Evolutionary conservation across 495 filamentous ascomycete species (phyloP).

Genomic region (Zalerion maritima): DNA sequence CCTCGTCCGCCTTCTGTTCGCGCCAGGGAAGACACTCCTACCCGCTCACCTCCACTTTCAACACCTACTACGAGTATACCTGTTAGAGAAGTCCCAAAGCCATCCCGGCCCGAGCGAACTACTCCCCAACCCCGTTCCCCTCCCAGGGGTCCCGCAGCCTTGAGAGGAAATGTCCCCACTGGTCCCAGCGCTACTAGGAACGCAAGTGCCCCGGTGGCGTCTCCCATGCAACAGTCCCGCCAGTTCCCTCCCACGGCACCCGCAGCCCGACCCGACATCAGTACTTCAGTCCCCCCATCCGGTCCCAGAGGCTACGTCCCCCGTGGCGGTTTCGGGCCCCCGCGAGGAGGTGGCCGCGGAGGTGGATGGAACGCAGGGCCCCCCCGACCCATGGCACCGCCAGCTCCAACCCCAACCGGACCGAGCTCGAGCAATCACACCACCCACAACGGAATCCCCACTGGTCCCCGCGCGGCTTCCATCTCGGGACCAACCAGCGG

Average conservation of each 20-base stretch:
- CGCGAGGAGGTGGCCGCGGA: slow-evolving; percentile 24
- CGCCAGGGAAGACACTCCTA: slow-evolving; percentile 26
- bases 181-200: slow-evolving; percentile 28
- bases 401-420: slow-evolving; percentile 17
- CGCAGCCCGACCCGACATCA: slow-evolving; percentile 20
- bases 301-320: slow-evolving; percentile 33
- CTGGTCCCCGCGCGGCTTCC: slow-evolving; percentile 24
- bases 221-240: slow-evolving; percentile 16
- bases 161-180: slow-evolving; percentile 30
- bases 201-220: slow-evolving; percentile 17
- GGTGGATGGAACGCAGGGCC: slow-evolving; percentile 21
- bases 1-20: slow-evolving; percentile 24
- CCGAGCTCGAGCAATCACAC: slow-evolving; percentile 18
- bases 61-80: slow-evolving; percentile 7
- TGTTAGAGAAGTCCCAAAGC: too few relatives aligned
- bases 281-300: slow-evolving; percentile 24
- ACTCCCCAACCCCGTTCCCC: slow-evolving; percentile 21
- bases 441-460: slow-evolving; percentile 24
- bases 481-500: slow-evolving; percentile 12
- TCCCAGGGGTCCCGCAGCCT: slow-evolving; percentile 31
- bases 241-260: slow-evolving; percentile 13
- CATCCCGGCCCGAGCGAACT: slow-evolving; percentile 12
- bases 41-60: slow-evolving; percentile 21
- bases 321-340: slow-evolving; percentile 19
- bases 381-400: slow-evolving; percentile 18